Percentiles rank a stretch among this genome's conserved stretches.
Conservation (phyloP, 768 basidiomycete genomes). For the Chalciporus piperatus region DNA sequence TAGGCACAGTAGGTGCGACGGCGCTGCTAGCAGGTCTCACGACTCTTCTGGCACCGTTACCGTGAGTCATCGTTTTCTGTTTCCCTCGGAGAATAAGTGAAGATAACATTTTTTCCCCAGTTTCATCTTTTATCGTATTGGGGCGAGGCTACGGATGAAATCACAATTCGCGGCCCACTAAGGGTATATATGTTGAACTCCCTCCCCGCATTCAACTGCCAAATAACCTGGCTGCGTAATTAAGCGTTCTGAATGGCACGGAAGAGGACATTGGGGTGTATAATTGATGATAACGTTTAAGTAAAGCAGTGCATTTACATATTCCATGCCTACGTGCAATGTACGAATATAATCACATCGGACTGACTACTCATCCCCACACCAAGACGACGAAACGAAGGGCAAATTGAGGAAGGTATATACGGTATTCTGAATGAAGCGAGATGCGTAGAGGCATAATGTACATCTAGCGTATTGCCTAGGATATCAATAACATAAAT, state of each 20-base stretch:
- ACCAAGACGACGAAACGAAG: too few species aligned
- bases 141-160: conserved; percentile 40
- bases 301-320: too few species aligned
- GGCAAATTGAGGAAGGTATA: neutral
- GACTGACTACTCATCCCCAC: too few species aligned
- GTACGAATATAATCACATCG: too few species aligned
- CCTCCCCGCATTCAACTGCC: too few species aligned
- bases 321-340: too few species aligned
- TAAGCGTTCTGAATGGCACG: too few species aligned
- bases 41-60: conserved; percentile 58
- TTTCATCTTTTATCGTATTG: conserved; percentile 48
- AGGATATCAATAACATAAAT: conserved; percentile 11
- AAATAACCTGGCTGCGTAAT: too few species aligned
- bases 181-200: neutral
- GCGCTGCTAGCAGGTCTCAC: conserved; percentile 67
- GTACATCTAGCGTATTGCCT: conserved; percentile 22
- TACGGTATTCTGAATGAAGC: conserved; percentile 9
- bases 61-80: conserved; percentile 37
- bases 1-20: conserved; percentile 71
- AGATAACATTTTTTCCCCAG: conserved; percentile 20
- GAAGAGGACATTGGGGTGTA: too few species aligned
- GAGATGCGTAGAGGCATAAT: conserved; percentile 4
- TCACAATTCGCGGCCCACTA: conserved; percentile 40
- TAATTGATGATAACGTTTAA: too few species aligned
- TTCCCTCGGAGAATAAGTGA: too few species aligned